Evolutionary conservation across 768 basidiomycete genomes (phyloP).

Genomic region (Tricholoma furcatifolium): DNA sequence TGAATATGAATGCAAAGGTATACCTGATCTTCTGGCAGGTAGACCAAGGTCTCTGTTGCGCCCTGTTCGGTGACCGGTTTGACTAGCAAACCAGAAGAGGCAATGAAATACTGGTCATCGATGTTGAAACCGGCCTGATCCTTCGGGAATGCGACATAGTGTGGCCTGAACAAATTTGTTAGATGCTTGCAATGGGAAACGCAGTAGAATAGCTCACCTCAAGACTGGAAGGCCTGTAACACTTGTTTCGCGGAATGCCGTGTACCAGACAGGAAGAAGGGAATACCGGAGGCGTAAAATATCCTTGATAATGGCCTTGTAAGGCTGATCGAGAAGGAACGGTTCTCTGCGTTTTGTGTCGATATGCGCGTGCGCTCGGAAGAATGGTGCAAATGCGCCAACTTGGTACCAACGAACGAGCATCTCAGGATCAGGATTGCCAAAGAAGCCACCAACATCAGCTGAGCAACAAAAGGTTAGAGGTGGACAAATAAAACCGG

Average conservation of each 20-base stretch:
- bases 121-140: constrained; percentile 83
- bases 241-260: constrained; percentile 90
- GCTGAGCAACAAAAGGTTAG: constrained; percentile 48
- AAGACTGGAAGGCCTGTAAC: constrained; percentile 80
- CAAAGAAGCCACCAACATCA: constrained; percentile 99
- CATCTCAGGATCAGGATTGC: constrained; percentile 93
- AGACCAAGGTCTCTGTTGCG: constrained; percentile 67
- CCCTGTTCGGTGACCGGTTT: constrained; percentile 86
- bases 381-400: constrained; percentile 94
- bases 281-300: constrained; percentile 80
- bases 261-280: constrained; percentile 94
- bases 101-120: constrained; percentile 95
- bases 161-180: constrained; percentile 63
- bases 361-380: constrained; percentile 97
- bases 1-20: constrained; percentile 3
- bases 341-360: constrained; percentile 98
- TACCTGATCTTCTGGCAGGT: constrained; percentile 86
- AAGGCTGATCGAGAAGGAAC: constrained; percentile 87
- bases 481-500: neutral
- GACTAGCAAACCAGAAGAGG: constrained; percentile 82
- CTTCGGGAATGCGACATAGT: constrained; percentile 91
- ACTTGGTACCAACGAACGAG: constrained; percentile 97
- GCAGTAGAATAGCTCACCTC: constrained; percentile 45
- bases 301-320: constrained; percentile 79
- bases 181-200: neutral